A percentile compares a stretch with the other conserved stretches of the same genome.
phyloP scores from a whole-genome alignment of 176 grass and related monocot genomes.

The Puccinellia tenuiflora region DNA sequence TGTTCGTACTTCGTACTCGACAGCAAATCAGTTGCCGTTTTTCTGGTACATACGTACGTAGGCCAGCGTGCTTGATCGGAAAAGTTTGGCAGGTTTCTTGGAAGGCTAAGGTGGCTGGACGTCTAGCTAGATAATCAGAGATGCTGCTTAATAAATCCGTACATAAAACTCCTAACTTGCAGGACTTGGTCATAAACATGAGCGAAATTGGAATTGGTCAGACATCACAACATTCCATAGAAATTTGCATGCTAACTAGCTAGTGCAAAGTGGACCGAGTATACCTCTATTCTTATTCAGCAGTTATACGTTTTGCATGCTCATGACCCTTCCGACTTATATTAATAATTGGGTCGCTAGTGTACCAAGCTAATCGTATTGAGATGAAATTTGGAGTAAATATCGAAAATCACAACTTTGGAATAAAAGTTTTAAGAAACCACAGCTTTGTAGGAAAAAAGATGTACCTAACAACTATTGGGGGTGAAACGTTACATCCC shows the following conservation, averaged over 20 bases:
- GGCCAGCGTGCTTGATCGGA: conserved; percentile 11
- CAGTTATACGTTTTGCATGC: neutral
- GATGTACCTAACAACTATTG: no score
- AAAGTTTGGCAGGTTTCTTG: conserved; percentile 40
- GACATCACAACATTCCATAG: neutral
- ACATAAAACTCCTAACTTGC: neutral
- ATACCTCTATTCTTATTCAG: neutral
- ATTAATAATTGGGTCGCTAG: neutral
- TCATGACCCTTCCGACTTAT: neutral
- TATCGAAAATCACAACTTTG: neutral
- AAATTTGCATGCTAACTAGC: neutral
- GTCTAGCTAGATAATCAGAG: neutral
- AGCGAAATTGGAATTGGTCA: neutral
- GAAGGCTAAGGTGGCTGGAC: neutral
- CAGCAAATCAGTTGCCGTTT: neutral
- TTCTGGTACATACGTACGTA: neutral
- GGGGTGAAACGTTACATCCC: no score
- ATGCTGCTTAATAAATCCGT: neutral
- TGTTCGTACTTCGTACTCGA: neutral
- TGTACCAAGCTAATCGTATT: neutral
- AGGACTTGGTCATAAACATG: neutral
- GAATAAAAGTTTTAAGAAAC: no score
- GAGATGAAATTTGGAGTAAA: neutral
- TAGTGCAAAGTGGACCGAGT: neutral
- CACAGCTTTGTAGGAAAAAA: no score